Evolutionary conservation across 805 yeast species (phyloP).

Genomic region (Candida ortonii): DNA sequence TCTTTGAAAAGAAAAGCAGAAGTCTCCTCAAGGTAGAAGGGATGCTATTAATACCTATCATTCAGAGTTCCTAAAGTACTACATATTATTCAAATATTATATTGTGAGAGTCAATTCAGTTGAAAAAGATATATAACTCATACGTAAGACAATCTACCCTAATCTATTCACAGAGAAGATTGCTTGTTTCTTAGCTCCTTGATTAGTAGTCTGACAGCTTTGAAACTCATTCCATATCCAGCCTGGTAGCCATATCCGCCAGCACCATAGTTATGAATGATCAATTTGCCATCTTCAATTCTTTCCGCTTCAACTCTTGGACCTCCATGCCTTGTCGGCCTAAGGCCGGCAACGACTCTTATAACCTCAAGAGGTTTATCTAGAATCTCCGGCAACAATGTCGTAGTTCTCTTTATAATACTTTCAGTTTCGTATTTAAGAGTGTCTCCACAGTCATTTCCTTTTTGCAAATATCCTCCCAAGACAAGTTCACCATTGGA

Average conservation of each 20-base stretch:
- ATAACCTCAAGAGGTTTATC: slow-evolving; percentile 47
- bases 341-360: slow-evolving; percentile 67
- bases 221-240: slow-evolving; percentile 61
- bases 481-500: slow-evolving; percentile 65
- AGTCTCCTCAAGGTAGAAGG: no score
- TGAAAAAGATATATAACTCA: no score
- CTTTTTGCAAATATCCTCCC: slow-evolving; percentile 71
- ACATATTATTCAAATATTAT: no score
- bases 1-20: no score
- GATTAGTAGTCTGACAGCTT: no score
- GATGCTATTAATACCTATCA: no score
- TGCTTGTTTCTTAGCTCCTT: no score
- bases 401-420: slow-evolving; percentile 48
- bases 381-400: slow-evolving; percentile 49
- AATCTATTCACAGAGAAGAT: no score
- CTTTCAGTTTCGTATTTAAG: slow-evolving; percentile 46
- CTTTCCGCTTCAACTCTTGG: slow-evolving; percentile 61
- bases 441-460: slow-evolving; percentile 61
- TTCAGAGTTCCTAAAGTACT: no score
- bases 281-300: slow-evolving; percentile 38
- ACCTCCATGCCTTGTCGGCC: slow-evolving; percentile 79
- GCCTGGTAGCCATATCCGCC: slow-evolving; percentile 66
- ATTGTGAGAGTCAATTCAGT: no score
- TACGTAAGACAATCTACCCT: no score
- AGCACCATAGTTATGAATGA: slow-evolving; percentile 74